A percentile compares a stretch with the other conserved stretches of the same genome.
Conservation (phyloP, 495 filamentous ascomycete species). For the Trichoderma virens region DNA sequence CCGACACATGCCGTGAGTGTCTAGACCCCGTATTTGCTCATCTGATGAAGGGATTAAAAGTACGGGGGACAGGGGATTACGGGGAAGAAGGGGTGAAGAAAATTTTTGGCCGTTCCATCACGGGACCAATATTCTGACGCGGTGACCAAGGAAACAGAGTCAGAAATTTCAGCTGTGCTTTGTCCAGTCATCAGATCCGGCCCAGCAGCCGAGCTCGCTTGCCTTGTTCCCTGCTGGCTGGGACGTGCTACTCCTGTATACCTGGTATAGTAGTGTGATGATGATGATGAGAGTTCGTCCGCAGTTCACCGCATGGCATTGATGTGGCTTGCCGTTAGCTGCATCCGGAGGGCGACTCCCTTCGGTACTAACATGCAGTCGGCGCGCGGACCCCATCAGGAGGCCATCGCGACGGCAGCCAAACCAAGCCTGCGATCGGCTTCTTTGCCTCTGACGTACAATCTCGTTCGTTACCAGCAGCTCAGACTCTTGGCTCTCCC, state of each 20-base stretch:
- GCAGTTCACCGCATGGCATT: not conserved
- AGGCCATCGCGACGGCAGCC: not conserved
- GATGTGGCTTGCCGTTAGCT: conserved; percentile 5
- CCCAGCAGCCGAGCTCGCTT: not conserved
- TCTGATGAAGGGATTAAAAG: not conserved
- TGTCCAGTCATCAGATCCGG: not conserved
- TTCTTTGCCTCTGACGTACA: no score
- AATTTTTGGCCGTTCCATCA: not conserved
- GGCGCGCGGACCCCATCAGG: not conserved
- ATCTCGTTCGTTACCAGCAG: not conserved
- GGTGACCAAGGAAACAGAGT: not conserved
- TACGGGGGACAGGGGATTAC: conserved; percentile 1
- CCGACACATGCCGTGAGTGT: not conserved
- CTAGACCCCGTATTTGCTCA: conserved; percentile 4
- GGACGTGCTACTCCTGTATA: no score
- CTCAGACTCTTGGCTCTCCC: not conserved
- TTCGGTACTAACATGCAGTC: not conserved
- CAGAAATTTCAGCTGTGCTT: not conserved
- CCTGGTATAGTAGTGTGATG: no score
- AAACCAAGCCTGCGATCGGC: no score
- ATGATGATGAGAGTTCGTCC: not conserved
- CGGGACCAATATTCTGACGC: conserved; percentile 2
- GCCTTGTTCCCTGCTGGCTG: not conserved
- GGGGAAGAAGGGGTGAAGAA: conserved; percentile 8
- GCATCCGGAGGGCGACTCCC: not conserved